Conservation (phyloP, 345 rosid species). For the Eucalyptus sp. region DNA sequence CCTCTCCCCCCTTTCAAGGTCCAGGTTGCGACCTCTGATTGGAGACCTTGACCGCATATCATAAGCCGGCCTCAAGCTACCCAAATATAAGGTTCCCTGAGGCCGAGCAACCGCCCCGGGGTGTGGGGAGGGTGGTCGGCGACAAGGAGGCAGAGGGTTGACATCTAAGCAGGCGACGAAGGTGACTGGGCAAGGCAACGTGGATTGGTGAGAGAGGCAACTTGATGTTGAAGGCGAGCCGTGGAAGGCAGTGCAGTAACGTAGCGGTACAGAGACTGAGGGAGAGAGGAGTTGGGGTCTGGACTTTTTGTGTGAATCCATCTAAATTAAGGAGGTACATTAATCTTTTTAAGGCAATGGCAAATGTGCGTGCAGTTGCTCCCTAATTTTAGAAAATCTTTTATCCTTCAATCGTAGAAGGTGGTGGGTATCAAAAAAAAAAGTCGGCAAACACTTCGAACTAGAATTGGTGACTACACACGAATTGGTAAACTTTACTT, state of each 20-base stretch:
- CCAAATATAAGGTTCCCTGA: neutral
- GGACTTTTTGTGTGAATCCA: neutral
- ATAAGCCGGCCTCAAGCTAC: neutral
- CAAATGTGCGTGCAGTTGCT: neutral
- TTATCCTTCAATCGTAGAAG: neutral
- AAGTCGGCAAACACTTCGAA: neutral
- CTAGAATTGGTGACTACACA: neutral
- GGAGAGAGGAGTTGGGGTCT: neutral
- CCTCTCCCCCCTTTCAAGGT: neutral
- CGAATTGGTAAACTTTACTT: neutral
- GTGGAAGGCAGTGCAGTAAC: neutral
- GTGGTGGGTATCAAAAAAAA: neutral
- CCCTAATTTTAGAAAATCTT: neutral
- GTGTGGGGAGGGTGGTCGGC: neutral
- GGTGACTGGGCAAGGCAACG: neutral
- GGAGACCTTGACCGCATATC: neutral
- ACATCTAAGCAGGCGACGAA: neutral
- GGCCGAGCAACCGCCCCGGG: neutral
- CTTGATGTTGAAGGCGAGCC: neutral
- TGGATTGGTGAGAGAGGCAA: neutral
- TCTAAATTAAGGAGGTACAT: neutral
- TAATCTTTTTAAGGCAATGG: neutral
- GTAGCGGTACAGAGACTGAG: neutral
- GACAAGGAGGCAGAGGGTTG: neutral
- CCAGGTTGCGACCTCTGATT: neutral